Conservation (phyloP, 495 filamentous ascomycete genomes). For the Tuber brumale region DNA sequence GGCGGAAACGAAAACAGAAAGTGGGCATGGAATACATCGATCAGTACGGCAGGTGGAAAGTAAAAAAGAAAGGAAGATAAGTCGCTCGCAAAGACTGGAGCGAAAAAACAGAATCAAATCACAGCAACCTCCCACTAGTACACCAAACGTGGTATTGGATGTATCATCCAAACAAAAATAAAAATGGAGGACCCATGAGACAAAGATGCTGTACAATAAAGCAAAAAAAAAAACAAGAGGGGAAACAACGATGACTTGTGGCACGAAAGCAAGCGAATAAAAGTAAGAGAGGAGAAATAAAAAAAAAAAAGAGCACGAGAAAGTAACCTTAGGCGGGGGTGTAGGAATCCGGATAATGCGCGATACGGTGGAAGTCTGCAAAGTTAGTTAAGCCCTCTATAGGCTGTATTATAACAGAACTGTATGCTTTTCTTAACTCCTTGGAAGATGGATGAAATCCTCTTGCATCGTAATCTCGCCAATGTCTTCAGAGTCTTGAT, state of each 20-base stretch:
- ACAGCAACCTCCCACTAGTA: not conserved
- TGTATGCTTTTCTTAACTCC: conserved; percentile 35
- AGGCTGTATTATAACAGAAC: not conserved
- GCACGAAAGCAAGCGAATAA: not conserved
- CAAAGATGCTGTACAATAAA: conserved; percentile 5
- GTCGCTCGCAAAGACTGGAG: not conserved
- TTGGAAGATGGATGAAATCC: conserved; percentile 57
- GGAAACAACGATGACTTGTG: not conserved
- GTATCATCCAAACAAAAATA: not conserved
- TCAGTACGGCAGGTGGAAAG: not conserved
- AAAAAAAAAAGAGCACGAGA: not conserved
- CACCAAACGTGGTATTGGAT: not conserved
- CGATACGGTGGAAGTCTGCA: not conserved
- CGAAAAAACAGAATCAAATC: conserved; percentile 1
- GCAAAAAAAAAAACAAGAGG: not conserved
- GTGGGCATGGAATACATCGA: not conserved
- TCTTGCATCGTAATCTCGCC: conserved; percentile 58
- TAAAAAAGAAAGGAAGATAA: not conserved
- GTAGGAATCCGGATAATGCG: not conserved
- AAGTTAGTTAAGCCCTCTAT: not conserved
- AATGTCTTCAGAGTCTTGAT: conserved; percentile 38
- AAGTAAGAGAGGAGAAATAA: not conserved
- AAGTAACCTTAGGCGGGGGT: not conserved
- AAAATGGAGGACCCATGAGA: not conserved
- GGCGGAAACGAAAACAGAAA: not conserved